A percentile compares a stretch with the other conserved stretches of the same genome.
Conservation (phyloP, 345 rosid species). For the Brassica nigra region DNA sequence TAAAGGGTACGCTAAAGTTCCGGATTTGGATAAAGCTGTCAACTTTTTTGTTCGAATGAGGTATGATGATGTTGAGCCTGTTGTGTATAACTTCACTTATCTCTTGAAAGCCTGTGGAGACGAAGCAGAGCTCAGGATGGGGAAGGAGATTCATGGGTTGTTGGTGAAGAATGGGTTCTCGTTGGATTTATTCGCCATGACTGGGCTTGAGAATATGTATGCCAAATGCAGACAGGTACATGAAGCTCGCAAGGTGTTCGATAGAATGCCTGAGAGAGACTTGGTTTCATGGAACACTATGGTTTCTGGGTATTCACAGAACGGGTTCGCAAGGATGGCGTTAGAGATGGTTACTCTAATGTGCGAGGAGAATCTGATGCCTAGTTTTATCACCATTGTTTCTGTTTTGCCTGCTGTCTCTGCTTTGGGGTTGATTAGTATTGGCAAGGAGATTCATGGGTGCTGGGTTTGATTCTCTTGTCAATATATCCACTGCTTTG, state of each 20-base stretch:
- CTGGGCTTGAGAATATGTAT: constrained; percentile 9
- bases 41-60: background rate
- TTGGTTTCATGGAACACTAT: constrained; percentile 3
- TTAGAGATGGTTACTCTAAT: background rate
- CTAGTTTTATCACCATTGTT: constrained; percentile 5
- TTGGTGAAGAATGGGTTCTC: constrained; percentile 7
- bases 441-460: constrained; percentile 7
- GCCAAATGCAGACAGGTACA: background rate
- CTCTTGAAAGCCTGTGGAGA: constrained; percentile 8
- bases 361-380: background rate
- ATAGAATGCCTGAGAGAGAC: constrained; percentile 7
- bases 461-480: constrained; percentile 6
- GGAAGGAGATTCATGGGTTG: constrained; percentile 9
- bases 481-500: constrained; percentile 4
- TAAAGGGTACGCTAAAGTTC: background rate
- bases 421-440: background rate
- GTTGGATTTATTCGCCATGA: constrained; percentile 2
- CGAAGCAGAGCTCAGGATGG: background rate
- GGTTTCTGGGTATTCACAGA: constrained; percentile 8
- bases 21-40: background rate
- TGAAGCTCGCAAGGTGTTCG: constrained; percentile 5
- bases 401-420: constrained; percentile 11
- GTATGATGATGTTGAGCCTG: background rate
- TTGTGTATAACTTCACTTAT: constrained; percentile 12
- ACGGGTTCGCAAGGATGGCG: background rate